Percentiles rank a stretch among this genome's conserved stretches.
Evolutionary conservation across 2,329 filamentous ascomycete species (phyloP).

Genomic region (Arachnomyces sp.): DNA sequence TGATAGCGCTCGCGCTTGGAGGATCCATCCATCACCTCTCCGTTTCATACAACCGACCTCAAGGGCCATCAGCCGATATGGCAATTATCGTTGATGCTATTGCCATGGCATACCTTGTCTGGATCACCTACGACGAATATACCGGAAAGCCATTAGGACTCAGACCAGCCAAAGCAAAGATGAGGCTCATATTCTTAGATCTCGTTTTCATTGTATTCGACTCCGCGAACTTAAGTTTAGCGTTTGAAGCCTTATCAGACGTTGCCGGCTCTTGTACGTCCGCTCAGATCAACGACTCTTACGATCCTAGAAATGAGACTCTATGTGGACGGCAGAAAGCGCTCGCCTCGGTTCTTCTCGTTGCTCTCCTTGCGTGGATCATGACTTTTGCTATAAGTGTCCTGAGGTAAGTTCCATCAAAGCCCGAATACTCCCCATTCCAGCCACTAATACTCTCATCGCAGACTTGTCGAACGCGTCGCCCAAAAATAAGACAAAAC

Average conservation of each 20-base stretch:
- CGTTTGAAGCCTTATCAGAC: constrained; percentile 71
- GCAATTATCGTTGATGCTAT: constrained; percentile 83
- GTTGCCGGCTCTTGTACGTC: constrained; percentile 51
- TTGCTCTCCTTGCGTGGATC: constrained; percentile 82
- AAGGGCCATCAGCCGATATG: constrained; percentile 73
- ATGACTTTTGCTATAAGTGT: constrained; percentile 82
- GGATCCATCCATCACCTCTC: constrained; percentile 62
- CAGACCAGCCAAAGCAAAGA: constrained; percentile 73
- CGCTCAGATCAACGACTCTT: constrained; percentile 28
- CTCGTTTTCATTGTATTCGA: constrained; percentile 97
- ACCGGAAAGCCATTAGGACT: constrained; percentile 86
- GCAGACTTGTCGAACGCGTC: constrained; percentile 31
- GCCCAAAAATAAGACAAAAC: constrained; percentile 13
- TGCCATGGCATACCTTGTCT: constrained; percentile 80
- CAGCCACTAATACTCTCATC: neutral
- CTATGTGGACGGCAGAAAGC: constrained; percentile 60
- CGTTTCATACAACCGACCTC: constrained; percentile 38
- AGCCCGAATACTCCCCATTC: neutral
- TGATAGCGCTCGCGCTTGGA: constrained; percentile 70
- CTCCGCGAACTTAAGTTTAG: constrained; percentile 81
- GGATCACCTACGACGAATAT: constrained; percentile 96
- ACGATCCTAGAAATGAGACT: constrained; percentile 30
- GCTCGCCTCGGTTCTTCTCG: constrained; percentile 66
- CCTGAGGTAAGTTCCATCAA: constrained; percentile 45
- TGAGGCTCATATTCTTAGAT: constrained; percentile 81